A percentile compares a stretch with the other conserved stretches of the same genome.
phyloP scores from a whole-genome alignment of 2,329 filamentous ascomycete species.

The Blastomyces percursus region DNA sequence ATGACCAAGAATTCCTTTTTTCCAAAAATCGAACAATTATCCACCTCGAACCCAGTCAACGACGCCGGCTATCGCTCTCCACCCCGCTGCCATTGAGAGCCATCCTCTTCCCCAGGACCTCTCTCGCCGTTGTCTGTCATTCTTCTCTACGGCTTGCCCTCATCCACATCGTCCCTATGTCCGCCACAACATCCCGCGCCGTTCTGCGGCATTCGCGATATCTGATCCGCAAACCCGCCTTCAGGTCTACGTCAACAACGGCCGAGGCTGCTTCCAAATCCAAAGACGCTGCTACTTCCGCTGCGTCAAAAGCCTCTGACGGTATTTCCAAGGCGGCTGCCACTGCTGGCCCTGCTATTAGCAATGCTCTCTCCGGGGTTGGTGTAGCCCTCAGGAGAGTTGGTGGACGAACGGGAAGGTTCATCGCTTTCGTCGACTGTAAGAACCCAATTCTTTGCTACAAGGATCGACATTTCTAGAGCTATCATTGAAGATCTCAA shows the following conservation, averaged over 20 bases:
- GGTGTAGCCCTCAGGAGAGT: conserved; percentile 59
- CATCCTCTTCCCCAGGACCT: conserved; percentile 23
- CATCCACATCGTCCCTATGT: conserved; percentile 29
- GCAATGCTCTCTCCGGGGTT: conserved; percentile 58
- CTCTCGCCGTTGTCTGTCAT: conserved; percentile 19
- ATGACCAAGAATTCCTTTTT: not conserved
- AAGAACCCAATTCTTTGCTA: conserved; percentile 31
- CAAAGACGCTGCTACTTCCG: conserved; percentile 33
- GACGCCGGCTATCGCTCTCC: conserved; percentile 22
- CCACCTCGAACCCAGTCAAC: conserved; percentile 29
- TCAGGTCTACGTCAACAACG: conserved; percentile 39
- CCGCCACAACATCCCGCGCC: conserved; percentile 34
- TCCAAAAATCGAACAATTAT: conserved; percentile 17
- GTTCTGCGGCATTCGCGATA: conserved; percentile 39
- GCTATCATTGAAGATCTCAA: not conserved
- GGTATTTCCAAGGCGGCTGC: conserved; percentile 72
- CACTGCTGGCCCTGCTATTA: conserved; percentile 66
- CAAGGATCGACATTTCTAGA: not conserved
- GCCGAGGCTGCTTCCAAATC: conserved; percentile 37
- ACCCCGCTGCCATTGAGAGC: conserved; percentile 31
- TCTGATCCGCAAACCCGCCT: conserved; percentile 35
- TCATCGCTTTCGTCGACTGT: conserved; percentile 79
- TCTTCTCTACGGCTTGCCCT: conserved; percentile 14
- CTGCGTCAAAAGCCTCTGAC: conserved; percentile 57
- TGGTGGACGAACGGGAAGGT: conserved; percentile 70